These are phyloP conservation scores for Rugosomyces carneus DNA, from an alignment of 1,284 basidiomycete species.

Conservation along the genomic window DNA sequence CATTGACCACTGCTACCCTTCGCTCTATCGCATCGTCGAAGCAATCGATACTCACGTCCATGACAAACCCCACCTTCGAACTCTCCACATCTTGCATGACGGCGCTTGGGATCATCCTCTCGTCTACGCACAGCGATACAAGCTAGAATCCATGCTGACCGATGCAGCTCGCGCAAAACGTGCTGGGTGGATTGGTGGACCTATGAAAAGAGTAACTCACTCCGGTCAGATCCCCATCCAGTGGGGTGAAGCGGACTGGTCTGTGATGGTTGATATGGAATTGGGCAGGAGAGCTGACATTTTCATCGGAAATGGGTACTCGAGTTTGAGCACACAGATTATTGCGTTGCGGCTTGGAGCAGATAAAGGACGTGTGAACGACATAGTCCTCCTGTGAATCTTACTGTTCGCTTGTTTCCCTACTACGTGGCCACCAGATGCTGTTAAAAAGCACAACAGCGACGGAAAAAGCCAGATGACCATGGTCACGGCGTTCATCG, in stretches of 20 bases:
- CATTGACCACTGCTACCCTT: slow-evolving; percentile 37
- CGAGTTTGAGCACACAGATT: slow-evolving; percentile 37
- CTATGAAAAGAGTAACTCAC: slow-evolving; percentile 34
- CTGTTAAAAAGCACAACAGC: too few relatives aligned
- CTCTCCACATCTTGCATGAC: slow-evolving; percentile 38
- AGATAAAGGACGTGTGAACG: slow-evolving; percentile 27
- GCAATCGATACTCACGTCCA: slow-evolving; percentile 30
- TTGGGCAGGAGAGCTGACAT: slow-evolving; percentile 34
- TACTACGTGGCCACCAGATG: too few relatives aligned
- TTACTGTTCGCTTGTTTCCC: too few relatives aligned
- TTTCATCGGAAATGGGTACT: slow-evolving; percentile 42
- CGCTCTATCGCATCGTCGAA: slow-evolving; percentile 32
- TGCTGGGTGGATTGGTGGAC: slow-evolving; percentile 32
- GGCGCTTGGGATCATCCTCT: slow-evolving; percentile 39
- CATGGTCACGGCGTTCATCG: too few relatives aligned
- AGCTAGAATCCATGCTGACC: slow-evolving; percentile 30
- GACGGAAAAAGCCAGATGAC: too few relatives aligned
- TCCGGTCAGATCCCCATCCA: slow-evolving; percentile 30
- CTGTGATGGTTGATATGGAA: slow-evolving; percentile 39
- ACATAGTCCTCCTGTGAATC: slow-evolving; percentile 30
- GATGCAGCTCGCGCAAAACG: slow-evolving; percentile 25
- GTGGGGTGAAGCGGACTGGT: slow-evolving; percentile 36
- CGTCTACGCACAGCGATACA: slow-evolving; percentile 35
- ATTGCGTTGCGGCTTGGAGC: slow-evolving; percentile 35
- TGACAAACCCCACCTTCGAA: slow-evolving; percentile 28